Base-by-base conservation (phyloP, 805 yeast genomes). In the Ogataea trehaloabstinens region DNA sequence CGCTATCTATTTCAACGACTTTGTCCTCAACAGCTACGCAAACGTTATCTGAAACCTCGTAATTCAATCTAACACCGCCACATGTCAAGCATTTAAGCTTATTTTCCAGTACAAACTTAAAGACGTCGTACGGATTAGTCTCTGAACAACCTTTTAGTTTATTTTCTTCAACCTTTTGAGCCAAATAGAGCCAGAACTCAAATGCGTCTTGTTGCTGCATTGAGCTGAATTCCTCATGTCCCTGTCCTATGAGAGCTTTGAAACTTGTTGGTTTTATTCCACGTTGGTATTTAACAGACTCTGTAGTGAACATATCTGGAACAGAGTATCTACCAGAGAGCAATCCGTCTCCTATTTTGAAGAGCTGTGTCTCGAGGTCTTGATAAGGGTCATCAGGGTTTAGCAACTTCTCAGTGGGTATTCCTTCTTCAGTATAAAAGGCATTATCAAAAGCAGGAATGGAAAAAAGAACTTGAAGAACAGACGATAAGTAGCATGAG, bases 151-250 rank as follows among this genome's bases (percentile, higher is more conserved):
- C 46, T 11, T 48, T 46, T 0, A 66, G 60, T 21, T 73, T 63
- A 34, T 67, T 59, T 4, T 59, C 57, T 45, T 84, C 90, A 19
- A 89, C 60, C 45, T 76, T 73, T 40, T 82, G 84, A 20, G 81
- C 54, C 6, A 91, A 60, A 56, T 80, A 84, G 4, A 77, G 63
- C 62, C 89, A 74, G 56, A 89, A 93, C 60, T 93, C 99, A 67
- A 81, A 85, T 0, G 98, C 93, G 66, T 93, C 99, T 60, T 93
- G 99, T 58, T 93, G 99, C 50, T 80, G 78, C 72, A 82, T 85
- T 0, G 95, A 81, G 31, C 81, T 71, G 52, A 93, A 93, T 54
- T 93, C 99, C 13, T 70, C 70, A 59, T 93, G 95, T 25, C 78
- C 77, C 35, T 74, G 73, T 3, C 96, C 96, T 37, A 93, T 69